A percentile compares a stretch with the other conserved stretches of the same genome.
phyloP scores from a whole-genome alignment of 1,139 yeast species.

The Wickerhamomyces sp. region DNA sequence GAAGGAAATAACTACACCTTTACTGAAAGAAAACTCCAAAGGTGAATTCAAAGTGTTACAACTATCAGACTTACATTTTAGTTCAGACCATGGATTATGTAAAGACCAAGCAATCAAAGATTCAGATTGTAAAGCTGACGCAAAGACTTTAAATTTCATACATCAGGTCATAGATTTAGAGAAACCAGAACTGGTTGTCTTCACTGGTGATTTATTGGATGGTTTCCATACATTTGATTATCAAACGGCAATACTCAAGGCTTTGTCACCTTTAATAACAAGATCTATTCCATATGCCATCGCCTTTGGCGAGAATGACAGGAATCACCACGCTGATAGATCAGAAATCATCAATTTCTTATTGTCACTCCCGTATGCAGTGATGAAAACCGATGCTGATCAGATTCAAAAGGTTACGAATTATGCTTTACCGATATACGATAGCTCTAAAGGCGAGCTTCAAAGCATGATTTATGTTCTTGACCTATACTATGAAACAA shows the following conservation, averaged over 20 bases:
- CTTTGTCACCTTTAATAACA: conserved; percentile 62
- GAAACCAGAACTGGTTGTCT: conserved; percentile 72
- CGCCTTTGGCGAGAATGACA: conserved; percentile 62
- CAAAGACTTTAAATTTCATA: conserved; percentile 59
- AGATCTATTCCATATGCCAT: conserved; percentile 76
- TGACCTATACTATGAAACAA: conserved; percentile 10
- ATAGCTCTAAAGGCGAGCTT: conserved; percentile 6
- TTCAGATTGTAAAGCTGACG: conserved; percentile 64
- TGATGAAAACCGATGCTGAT: conserved; percentile 1
- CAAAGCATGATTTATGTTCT: conserved; percentile 15
- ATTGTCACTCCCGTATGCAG: conserved; percentile 19
- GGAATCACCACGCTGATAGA: conserved; percentile 14
- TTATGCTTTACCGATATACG: conserved; percentile 15
- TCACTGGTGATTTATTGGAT: conserved; percentile 72
- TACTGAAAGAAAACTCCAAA: conserved; percentile 27
- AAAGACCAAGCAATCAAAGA: conserved; percentile 60
- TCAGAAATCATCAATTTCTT: conserved; percentile 21
- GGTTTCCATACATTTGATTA: conserved; percentile 72
- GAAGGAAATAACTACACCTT: conserved; percentile 3
- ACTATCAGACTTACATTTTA: conserved; percentile 80
- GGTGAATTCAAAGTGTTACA: conserved; percentile 73
- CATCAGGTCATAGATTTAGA: conserved; percentile 62
- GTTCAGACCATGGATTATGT: conserved; percentile 74
- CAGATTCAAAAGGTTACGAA: conserved; percentile 10
- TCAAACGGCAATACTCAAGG: conserved; percentile 72